phyloP scores from a whole-genome alignment of 805 yeast species.

The Zygosaccharomyces rouxii region DNA sequence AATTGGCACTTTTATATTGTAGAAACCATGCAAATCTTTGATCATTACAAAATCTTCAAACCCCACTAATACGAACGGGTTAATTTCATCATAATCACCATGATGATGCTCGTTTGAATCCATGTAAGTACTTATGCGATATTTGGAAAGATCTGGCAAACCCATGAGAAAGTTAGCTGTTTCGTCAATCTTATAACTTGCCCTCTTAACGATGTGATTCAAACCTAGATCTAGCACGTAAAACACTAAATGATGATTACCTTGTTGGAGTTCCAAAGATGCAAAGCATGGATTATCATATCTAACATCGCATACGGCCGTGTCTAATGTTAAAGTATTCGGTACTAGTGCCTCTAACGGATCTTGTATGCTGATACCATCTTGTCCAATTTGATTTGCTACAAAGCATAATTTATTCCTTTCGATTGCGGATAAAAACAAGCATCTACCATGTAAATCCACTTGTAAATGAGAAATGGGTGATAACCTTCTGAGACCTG shows the following conservation, averaged over 20 bases:
- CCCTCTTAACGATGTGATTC: constrained; percentile 60
- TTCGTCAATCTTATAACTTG: constrained; percentile 35
- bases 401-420: constrained; percentile 67
- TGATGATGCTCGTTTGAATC: constrained; percentile 21
- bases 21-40: constrained; percentile 39
- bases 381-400: constrained; percentile 47
- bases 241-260: constrained; percentile 46
- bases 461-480: constrained; percentile 71
- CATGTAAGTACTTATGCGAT: constrained; percentile 16
- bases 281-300: constrained; percentile 85
- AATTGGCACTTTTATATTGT: constrained; percentile 44
- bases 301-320: constrained; percentile 66
- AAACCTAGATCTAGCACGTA: constrained; percentile 86
- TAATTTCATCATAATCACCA: constrained; percentile 56
- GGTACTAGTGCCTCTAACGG: constrained; percentile 67
- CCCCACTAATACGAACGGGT: constrained; percentile 47
- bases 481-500: constrained; percentile 67
- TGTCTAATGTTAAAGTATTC: constrained; percentile 46
- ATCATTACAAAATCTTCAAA: constrained; percentile 52
- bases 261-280: constrained; percentile 54
- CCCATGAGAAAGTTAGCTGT: constrained; percentile 53
- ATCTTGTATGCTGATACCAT: constrained; percentile 52
- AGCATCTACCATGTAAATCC: constrained; percentile 69
- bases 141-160: constrained; percentile 49
- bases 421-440: constrained; percentile 69